Conservation (phyloP, 1,284 basidiomycete species). For the Porogramme epimiltina region DNA sequence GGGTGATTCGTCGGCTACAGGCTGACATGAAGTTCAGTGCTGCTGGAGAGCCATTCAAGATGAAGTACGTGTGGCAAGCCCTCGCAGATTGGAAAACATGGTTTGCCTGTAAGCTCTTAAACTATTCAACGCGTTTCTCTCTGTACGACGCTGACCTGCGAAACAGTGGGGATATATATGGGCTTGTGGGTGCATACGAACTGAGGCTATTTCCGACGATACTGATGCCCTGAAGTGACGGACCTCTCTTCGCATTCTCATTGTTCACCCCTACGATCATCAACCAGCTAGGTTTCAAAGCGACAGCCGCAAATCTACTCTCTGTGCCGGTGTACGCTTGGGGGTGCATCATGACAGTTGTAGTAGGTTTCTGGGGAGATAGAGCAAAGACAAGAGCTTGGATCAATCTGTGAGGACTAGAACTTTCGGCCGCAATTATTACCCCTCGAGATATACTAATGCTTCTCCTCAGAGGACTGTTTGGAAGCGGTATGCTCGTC, state of each 20-base stretch:
- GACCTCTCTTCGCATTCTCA: slow-evolving; percentile 55
- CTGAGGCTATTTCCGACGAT: neutral
- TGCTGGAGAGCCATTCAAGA: slow-evolving; percentile 50
- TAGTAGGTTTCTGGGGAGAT: slow-evolving; percentile 51
- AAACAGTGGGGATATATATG: slow-evolving; percentile 52
- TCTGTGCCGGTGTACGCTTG: slow-evolving; percentile 54
- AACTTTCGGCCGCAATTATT: no score
- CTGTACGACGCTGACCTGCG: neutral
- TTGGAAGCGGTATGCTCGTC: slow-evolving; percentile 20
- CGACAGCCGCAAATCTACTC: slow-evolving; percentile 54
- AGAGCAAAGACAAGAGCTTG: slow-evolving; percentile 44
- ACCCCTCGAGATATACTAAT: no score
- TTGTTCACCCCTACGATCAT: slow-evolving; percentile 60
- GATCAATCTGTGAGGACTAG: slow-evolving; percentile 47
- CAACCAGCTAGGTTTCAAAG: slow-evolving; percentile 49
- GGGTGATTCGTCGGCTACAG: slow-evolving; percentile 49
- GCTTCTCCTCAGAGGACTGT: slow-evolving; percentile 25
- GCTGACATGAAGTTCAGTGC: slow-evolving; percentile 49
- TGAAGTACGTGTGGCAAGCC: slow-evolving; percentile 47
- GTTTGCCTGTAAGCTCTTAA: slow-evolving; percentile 39
- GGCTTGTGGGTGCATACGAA: slow-evolving; percentile 38
- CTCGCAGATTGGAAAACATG: slow-evolving; percentile 57
- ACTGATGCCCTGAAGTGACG: slow-evolving; percentile 35
- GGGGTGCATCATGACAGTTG: slow-evolving; percentile 50
- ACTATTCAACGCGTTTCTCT: neutral